Percentiles rank a stretch among this genome's conserved stretches.
phyloP scores from a whole-genome alignment of 768 basidiomycete genomes.

The Fomitopsis serialis region DNA sequence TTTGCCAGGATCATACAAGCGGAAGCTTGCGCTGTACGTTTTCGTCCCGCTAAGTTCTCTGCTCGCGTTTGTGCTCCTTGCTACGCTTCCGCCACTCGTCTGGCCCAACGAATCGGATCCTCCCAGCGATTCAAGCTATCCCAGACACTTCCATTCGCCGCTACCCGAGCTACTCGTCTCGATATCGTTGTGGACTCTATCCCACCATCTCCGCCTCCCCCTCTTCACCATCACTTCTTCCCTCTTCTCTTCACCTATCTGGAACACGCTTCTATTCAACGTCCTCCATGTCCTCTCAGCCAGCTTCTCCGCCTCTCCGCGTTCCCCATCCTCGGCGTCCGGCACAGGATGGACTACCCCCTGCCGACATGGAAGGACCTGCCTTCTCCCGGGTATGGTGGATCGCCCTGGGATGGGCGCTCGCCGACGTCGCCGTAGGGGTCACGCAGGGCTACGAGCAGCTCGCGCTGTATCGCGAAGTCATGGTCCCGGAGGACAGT shows the following conservation, averaged over 20 bases:
- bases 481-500: slow-evolving; percentile 46
- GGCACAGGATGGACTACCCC: slow-evolving; percentile 34
- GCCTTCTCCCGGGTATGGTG: slow-evolving; percentile 72
- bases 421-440: slow-evolving; percentile 59
- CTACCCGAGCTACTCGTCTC: slow-evolving; percentile 61
- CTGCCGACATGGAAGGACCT: slow-evolving; percentile 48
- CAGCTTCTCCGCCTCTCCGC: slow-evolving; percentile 50
- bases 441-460: slow-evolving; percentile 69
- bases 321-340: slow-evolving; percentile 48
- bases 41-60: slow-evolving; percentile 51
- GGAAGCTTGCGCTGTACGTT: slow-evolving; percentile 49
- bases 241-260: slow-evolving; percentile 24
- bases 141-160: slow-evolving; percentile 52
- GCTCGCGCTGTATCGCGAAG: slow-evolving; percentile 62
- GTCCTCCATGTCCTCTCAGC: slow-evolving; percentile 45
- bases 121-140: slow-evolving; percentile 32
- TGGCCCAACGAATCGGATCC: slow-evolving; percentile 40
- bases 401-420: slow-evolving; percentile 72
- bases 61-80: slow-evolving; percentile 44
- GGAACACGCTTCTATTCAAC: slow-evolving; percentile 32
- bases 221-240: slow-evolving; percentile 34
- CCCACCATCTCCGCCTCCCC: slow-evolving; percentile 47
- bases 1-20: slow-evolving; percentile 54
- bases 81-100: slow-evolving; percentile 41
- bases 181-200: slow-evolving; percentile 54